phyloP scores from a whole-genome alignment of 2,329 filamentous ascomycete species.

The Knufia fluminis region DNA sequence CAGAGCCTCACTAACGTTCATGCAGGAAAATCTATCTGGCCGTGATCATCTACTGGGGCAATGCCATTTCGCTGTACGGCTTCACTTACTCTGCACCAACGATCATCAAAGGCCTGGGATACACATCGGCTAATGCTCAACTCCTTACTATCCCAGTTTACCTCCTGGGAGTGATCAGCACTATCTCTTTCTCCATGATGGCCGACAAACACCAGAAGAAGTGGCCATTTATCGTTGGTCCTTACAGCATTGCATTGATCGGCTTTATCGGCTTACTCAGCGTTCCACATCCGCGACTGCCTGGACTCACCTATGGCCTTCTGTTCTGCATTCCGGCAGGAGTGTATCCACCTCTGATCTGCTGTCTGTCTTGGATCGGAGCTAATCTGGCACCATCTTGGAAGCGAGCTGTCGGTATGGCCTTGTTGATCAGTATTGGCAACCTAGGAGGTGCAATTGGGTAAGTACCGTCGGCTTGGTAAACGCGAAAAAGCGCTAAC shows the following conservation, averaged over 20 bases:
- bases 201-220: conserved; percentile 25
- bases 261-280: conserved; percentile 27
- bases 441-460: conserved; percentile 26
- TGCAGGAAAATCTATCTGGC: conserved; percentile 18
- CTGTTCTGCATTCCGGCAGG: conserved; percentile 27
- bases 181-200: conserved; percentile 23
- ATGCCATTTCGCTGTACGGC: conserved; percentile 12
- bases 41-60: conserved; percentile 18
- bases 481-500: too few relatives aligned
- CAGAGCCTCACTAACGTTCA: too few relatives aligned
- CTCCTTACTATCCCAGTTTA: conserved; percentile 28
- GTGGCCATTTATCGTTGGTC: conserved; percentile 29
- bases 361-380: conserved; percentile 47
- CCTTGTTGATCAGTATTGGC: conserved; percentile 54
- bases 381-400: conserved; percentile 50
- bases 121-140: conserved; percentile 15
- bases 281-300: conserved; percentile 18
- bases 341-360: conserved; percentile 38
- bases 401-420: conserved; percentile 53
- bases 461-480: too few relatives aligned
- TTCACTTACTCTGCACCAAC: conserved; percentile 16
- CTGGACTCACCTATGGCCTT: conserved; percentile 23
- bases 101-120: conserved; percentile 23
- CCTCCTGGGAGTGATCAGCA: conserved; percentile 24
- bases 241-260: conserved; percentile 25